Conservation (phyloP, 202 grass and related monocot species). For the Bolboschoenoplectus hybrid region DNA sequence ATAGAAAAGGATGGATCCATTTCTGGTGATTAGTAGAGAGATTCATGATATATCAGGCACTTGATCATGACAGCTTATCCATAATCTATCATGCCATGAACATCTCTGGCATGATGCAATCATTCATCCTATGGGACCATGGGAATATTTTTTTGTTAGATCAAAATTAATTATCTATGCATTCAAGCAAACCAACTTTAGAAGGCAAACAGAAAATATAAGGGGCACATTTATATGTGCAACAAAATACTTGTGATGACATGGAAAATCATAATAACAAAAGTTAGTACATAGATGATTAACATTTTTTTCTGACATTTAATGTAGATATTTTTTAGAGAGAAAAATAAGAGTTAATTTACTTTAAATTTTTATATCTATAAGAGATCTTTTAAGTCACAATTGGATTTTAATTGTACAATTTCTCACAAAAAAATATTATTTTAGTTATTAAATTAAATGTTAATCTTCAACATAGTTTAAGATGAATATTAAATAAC, state of each 20-base stretch:
- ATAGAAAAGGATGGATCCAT: neutral
- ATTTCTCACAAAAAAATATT: too few species aligned
- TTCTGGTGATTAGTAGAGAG: neutral
- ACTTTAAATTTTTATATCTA: too few species aligned
- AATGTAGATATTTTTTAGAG: too few species aligned
- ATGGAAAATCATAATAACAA: neutral
- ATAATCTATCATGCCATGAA: neutral
- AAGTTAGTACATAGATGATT: neutral
- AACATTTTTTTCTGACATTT: neutral
- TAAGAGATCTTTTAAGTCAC: too few species aligned
- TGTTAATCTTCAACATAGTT: too few species aligned
- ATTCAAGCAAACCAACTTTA: neutral
- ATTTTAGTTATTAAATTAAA: too few species aligned
- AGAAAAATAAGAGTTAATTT: too few species aligned
- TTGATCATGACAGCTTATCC: neutral
- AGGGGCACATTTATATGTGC: neutral
- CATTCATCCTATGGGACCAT: neutral
- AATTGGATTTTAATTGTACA: too few species aligned
- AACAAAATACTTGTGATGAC: neutral
- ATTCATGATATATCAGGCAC: neutral
- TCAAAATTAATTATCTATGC: neutral
- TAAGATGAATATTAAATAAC: too few species aligned
- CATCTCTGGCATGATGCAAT: constrained; percentile 31
- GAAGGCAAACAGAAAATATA: constrained; percentile 6
- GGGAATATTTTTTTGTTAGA: neutral